phyloP scores from a whole-genome alignment of 2,329 filamentous ascomycete species.

The Aureobasidium sp. region DNA sequence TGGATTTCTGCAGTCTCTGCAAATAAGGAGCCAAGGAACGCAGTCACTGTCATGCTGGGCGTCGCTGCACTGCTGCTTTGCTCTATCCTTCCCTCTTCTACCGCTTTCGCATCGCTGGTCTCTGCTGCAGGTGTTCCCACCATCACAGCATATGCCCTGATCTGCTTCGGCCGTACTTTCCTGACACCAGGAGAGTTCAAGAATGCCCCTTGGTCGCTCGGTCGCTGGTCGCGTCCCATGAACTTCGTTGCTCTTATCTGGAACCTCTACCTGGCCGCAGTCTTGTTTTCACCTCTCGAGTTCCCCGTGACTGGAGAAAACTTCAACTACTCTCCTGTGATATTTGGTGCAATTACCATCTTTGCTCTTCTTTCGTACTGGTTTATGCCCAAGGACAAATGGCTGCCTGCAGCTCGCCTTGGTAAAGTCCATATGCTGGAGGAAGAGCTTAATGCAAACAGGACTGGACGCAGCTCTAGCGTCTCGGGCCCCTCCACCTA shows the following conservation, averaged over 20 bases:
- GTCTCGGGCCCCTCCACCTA: background rate
- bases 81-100: constrained; percentile 50
- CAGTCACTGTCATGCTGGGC: constrained; percentile 51
- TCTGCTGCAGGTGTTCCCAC: constrained; percentile 35
- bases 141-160: constrained; percentile 38
- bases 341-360: constrained; percentile 34
- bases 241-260: constrained; percentile 32
- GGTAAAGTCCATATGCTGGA: constrained; percentile 28
- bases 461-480: constrained; percentile 13
- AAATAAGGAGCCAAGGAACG: constrained; percentile 52
- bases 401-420: constrained; percentile 28
- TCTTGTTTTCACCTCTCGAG: constrained; percentile 33
- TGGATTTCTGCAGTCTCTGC: constrained; percentile 50
- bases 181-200: constrained; percentile 32
- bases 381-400: constrained; percentile 31
- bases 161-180: constrained; percentile 35
- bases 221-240: constrained; percentile 30
- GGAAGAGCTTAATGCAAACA: constrained; percentile 18
- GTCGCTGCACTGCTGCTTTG: constrained; percentile 50
- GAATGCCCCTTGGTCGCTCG: constrained; percentile 31
- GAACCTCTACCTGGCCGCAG: constrained; percentile 32
- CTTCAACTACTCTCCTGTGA: constrained; percentile 34
- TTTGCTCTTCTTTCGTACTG: constrained; percentile 31
- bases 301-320: constrained; percentile 29
- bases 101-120: constrained; percentile 34